phyloP scores from a whole-genome alignment of 345 rosid species.

The Pseudoturritis turrita region DNA sequence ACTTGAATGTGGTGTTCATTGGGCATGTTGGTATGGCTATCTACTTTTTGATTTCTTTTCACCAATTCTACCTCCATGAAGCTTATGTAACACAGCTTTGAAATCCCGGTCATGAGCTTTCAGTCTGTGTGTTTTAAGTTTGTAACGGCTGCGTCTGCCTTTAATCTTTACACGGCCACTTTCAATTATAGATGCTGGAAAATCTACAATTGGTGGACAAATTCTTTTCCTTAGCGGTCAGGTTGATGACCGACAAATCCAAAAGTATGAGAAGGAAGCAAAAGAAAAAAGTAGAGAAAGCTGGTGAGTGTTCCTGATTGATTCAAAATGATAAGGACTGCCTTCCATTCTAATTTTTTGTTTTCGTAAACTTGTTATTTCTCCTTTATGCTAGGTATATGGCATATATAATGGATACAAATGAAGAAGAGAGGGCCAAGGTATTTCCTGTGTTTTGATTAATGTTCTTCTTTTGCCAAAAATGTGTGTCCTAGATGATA shows the following conservation, averaged over 20 bases:
- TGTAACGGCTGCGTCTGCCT: not conserved
- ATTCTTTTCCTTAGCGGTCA: constrained; percentile 95
- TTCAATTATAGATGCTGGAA: constrained; percentile 76
- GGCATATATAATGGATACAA: constrained; percentile 99
- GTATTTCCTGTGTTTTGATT: constrained; percentile 31
- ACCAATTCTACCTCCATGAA: not conserved
- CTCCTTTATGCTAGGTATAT: constrained; percentile 64
- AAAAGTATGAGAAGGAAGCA: constrained; percentile 96
- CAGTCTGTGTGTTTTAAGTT: not conserved
- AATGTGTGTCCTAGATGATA: not conserved
- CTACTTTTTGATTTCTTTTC: not conserved
- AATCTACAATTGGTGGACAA: constrained; percentile 96
- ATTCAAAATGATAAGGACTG: not conserved
- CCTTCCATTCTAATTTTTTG: not conserved
- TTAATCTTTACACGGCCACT: not conserved
- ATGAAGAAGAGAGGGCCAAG: constrained; percentile 95
- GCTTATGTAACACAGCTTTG: not conserved
- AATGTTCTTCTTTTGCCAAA: not conserved
- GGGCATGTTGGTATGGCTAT: constrained; percentile 94
- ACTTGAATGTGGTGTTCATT: constrained; percentile 91
- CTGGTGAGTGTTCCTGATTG: constrained; percentile 42
- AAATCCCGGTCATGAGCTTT: not conserved
- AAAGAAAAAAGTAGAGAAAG: constrained; percentile 99
- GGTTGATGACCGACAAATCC: constrained; percentile 94
- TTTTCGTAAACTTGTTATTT: not conserved